phyloP scores from a whole-genome alignment of 2,329 filamentous ascomycete species.

The Aureobasidium sp. region DNA sequence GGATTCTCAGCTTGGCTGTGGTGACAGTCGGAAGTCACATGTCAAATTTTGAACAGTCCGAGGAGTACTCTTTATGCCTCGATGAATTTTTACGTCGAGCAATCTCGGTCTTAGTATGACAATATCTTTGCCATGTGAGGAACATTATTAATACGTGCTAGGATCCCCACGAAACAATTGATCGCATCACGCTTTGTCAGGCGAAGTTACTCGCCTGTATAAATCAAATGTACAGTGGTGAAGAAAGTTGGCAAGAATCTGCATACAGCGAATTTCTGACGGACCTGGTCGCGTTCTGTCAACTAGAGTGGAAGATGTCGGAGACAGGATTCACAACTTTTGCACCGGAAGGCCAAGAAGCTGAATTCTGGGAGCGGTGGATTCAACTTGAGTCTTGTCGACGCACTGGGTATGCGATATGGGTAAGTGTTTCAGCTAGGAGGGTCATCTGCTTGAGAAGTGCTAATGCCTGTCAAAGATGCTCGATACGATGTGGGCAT shows the following conservation, averaged over 20 bases:
- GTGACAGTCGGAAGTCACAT: slow-evolving; percentile 26
- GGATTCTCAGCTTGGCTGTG: slow-evolving; percentile 26
- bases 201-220: slow-evolving; percentile 18
- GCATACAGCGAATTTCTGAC: slow-evolving; percentile 12
- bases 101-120: background rate
- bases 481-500: slow-evolving; percentile 23
- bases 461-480: slow-evolving; percentile 11
- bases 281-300: slow-evolving; percentile 16
- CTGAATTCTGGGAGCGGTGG: slow-evolving; percentile 20
- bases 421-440: slow-evolving; percentile 11
- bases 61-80: slow-evolving; percentile 16
- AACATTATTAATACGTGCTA: background rate
- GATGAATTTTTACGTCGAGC: slow-evolving; percentile 19
- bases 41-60: slow-evolving; percentile 17
- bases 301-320: slow-evolving; percentile 17
- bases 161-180: slow-evolving; percentile 12
- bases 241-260: slow-evolving; percentile 17
- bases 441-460: background rate
- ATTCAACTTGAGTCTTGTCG: slow-evolving; percentile 19
- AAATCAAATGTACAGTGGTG: slow-evolving; percentile 19
- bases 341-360: slow-evolving; percentile 1
- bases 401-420: slow-evolving; percentile 23
- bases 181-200: slow-evolving; percentile 17
- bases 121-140: background rate
- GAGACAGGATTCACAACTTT: background rate